Base-by-base conservation (phyloP, 305 asterid species). In the Rubia balearica region DNA sequence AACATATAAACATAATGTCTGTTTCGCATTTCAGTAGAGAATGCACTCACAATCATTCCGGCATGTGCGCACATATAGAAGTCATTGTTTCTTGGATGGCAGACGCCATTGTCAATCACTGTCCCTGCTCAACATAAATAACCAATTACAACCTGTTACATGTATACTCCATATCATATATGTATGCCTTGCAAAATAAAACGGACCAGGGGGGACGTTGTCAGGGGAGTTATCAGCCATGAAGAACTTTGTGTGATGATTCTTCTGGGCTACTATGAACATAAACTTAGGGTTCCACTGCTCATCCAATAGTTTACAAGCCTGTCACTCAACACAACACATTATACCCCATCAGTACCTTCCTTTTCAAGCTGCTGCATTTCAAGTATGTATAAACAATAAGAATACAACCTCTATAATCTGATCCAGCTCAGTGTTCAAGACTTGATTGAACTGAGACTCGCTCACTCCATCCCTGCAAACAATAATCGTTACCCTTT, bases 1-100 rank as follows among this genome's bases (percentile, higher is more conserved):
- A 33, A 33, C 38, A 33, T 4, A 33, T 3, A 46, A 49, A 51
- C 14, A 6, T 51, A 6, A 27, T 27, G 30, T 27, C 30, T 1
- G 30, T 27, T 27, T 27, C 30, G 30, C 30, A 27, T 17, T 16
- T 17, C 16, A 4, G 38, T 0, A 33, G 3, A 33, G 38, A 4
- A 33, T 4, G 38, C 73, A 75, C 96, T 82, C 73, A 88, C 91
- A 69, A 90, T 90, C 85, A 80, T 85, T 55, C 95, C 95, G 7
- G 89, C 90, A 68, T 90, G 96, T 14, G 96, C 92, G 57, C 93
- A 86, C 88, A 83, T 69, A 67, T 88, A 90, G 78, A 88, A 90
- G 67, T 88, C 95, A 8, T 90, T 79, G 69, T 68, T 84, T 63
- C 74, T 85, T 0, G 92, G 89, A 63, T 88, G 88, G 61, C 96